Conservation (phyloP, 768 basidiomycete genomes). For the Paxillus involutus region DNA sequence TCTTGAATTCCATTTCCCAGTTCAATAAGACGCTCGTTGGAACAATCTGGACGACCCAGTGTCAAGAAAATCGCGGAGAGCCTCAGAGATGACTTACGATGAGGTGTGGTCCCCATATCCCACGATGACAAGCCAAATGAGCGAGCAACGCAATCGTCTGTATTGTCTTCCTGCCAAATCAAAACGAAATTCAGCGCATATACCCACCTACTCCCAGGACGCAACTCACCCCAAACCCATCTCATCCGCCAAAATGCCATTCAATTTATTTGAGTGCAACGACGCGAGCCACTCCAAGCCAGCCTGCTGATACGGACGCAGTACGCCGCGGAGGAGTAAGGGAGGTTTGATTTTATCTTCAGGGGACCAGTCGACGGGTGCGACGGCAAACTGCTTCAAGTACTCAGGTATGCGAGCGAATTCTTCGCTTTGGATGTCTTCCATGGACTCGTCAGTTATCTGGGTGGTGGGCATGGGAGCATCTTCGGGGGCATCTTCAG, state of each 20-base stretch:
- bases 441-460: slow-evolving; percentile 28
- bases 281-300: slow-evolving; percentile 95
- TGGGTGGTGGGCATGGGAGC: neutral
- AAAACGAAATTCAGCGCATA: neutral
- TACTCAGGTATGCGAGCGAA: slow-evolving; percentile 49
- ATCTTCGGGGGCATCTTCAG: neutral
- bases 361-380: slow-evolving; percentile 67
- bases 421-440: slow-evolving; percentile 36
- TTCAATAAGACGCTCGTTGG: slow-evolving; percentile 94
- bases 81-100: slow-evolving; percentile 48
- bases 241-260: slow-evolving; percentile 88
- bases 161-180: slow-evolving; percentile 75
- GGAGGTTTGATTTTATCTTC: slow-evolving; percentile 59
- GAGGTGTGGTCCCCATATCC: slow-evolving; percentile 92
- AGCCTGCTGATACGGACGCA: slow-evolving; percentile 91
- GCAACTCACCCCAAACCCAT: slow-evolving; percentile 87
- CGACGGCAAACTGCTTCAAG: slow-evolving; percentile 68
- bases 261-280: slow-evolving; percentile 76
- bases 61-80: neutral
- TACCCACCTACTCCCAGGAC: neutral
- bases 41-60: slow-evolving; percentile 51
- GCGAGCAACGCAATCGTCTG: slow-evolving; percentile 95
- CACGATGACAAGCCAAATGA: slow-evolving; percentile 86
- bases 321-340: slow-evolving; percentile 77
- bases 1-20: slow-evolving; percentile 98